Evolutionary conservation across 768 basidiomycete species (phyloP), one percentile per base, ranked within the genome.

Genomic region (Serendipita indica): DNA sequence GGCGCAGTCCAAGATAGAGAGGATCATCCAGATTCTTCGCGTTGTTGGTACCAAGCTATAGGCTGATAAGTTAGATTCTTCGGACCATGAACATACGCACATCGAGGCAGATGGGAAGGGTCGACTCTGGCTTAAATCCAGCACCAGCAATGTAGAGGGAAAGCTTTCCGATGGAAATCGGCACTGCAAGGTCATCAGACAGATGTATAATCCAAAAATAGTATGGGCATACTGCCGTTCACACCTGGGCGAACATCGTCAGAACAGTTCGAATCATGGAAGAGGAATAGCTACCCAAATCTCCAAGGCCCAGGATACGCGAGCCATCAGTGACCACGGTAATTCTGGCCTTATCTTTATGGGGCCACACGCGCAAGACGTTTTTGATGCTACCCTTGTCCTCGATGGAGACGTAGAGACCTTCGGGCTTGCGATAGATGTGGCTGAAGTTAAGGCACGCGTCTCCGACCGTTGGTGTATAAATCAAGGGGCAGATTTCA

Each of bases 301-400:
- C 65, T 14, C 87, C 92, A 18, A 96, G 72, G 60, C 92, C 92
- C 33, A 96, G 78, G 64, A 94, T 92, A 46, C 92, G 83, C 16
- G 86, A 89, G 33, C 91, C 92, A 70, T 94, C 92, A 0, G 92
- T 96, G 27, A 96, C 90, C 37, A 97, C 92, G 56, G 82, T 80
- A 63, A 96, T 93, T 33, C 89, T 79, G n/a, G 87, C 84, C 37
- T 87, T 80, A 56, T 82, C 75, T 60, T 80, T 71, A 61, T 74
- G 78, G 2, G 84, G 81, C 84, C 86, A 90, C 65, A 82, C 83
- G 52, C 72, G 70, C 35, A 93, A 71, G 60, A 93, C 79, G 60
- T 74, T 69, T 34, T 79, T 73, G 65, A 93, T 84, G 35, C 78
- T 83, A 43, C 89, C 90, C 67, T 84, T 87, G 72, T 97, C 89